A percentile compares a stretch with the other conserved stretches of the same genome.
Evolutionary conservation across 2,329 filamentous ascomycete species (phyloP).

Genomic region (Fusarium sp.): DNA sequence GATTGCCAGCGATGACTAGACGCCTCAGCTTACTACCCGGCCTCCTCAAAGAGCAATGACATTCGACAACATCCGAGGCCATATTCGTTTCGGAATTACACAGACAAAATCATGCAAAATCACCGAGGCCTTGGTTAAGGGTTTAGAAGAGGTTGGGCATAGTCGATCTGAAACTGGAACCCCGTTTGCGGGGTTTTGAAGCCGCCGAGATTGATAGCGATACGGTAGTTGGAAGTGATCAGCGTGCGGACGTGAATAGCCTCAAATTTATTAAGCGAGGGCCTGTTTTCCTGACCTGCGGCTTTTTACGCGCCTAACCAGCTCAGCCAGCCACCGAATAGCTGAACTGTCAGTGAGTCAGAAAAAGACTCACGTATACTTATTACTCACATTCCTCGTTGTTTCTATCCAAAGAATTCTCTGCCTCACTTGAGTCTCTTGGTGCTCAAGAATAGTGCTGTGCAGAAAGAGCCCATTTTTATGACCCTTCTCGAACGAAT

Average conservation of each 20-base stretch:
- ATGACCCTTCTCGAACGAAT: constrained; percentile 35
- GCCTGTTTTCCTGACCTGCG: background rate
- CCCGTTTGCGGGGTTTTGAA: constrained; percentile 17
- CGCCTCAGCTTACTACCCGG: background rate
- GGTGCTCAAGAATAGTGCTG: background rate
- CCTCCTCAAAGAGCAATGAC: background rate
- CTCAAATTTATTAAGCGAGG: constrained; percentile 11
- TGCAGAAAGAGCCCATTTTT: background rate
- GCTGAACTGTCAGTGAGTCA: constrained; percentile 5
- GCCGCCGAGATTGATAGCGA: constrained; percentile 20
- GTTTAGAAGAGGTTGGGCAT: constrained; percentile 24
- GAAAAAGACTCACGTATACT: background rate
- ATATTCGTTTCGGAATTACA: background rate
- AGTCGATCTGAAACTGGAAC: constrained; percentile 20
- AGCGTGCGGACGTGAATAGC: constrained; percentile 19
- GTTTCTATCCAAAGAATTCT: constrained; percentile 3
- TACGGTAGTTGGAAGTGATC: constrained; percentile 9
- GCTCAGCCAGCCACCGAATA: background rate
- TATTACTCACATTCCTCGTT: constrained; percentile 1
- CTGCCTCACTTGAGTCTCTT: constrained; percentile 8
- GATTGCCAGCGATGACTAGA: background rate
- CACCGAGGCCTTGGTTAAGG: background rate
- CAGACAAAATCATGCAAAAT: background rate
- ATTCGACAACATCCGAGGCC: background rate
- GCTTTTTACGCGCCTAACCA: constrained; percentile 1